A percentile compares a stretch with the other conserved stretches of the same genome.
Conservation (phyloP, 768 basidiomycete species). For the Suillus placidus region DNA sequence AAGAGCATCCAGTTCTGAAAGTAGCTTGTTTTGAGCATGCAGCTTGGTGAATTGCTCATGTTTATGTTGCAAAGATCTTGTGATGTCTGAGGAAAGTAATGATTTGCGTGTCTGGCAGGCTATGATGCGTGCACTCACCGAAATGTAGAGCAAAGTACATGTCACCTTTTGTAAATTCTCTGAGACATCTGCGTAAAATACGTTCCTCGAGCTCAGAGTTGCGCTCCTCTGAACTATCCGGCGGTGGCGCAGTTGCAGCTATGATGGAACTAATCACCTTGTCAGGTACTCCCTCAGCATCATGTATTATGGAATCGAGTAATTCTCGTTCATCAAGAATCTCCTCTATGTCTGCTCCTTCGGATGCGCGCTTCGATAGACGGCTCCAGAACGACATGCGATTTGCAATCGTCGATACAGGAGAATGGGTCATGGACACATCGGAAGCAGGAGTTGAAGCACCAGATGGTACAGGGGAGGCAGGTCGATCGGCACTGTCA, state of each 20-base stretch:
- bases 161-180: conserved; percentile 77
- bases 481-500: conserved; percentile 8
- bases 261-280: conserved; percentile 62
- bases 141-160: conserved; percentile 92
- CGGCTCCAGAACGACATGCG: conserved; percentile 78
- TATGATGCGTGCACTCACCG: conserved; percentile 47
- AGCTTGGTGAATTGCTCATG: conserved; percentile 63
- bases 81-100: conserved; percentile 57
- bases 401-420: conserved; percentile 60
- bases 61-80: conserved; percentile 81
- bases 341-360: conserved; percentile 14
- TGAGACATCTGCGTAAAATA: conserved; percentile 76
- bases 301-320: conserved; percentile 45
- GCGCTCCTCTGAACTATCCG: conserved; percentile 63
- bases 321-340: conserved; percentile 25
- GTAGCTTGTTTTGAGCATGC: conserved; percentile 58
- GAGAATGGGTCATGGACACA: conserved; percentile 43
- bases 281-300: conserved; percentile 48
- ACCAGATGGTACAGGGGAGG: conserved; percentile 44
- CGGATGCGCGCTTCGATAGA: conserved; percentile 50
- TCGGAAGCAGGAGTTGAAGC: conserved; percentile 60
- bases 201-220: conserved; percentile 81
- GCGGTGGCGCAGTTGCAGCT: conserved; percentile 62
- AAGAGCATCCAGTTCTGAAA: conserved; percentile 60
- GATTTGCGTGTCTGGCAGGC: conserved; percentile 1